Base-by-base conservation (phyloP, 2,329 filamentous ascomycete genomes). In the Fusarium sulawesiense region DNA sequence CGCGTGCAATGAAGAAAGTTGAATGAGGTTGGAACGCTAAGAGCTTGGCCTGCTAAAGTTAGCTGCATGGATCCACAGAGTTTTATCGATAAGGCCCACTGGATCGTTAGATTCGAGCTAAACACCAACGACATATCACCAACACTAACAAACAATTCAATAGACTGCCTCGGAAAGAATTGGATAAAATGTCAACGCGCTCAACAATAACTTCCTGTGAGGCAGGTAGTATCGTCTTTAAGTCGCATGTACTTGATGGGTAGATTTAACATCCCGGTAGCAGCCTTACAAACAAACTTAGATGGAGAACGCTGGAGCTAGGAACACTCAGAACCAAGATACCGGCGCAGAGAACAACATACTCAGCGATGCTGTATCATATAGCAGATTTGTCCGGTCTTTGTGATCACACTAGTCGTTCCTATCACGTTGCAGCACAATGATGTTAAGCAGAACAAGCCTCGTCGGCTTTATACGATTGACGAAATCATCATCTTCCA, bases 31-130 rank as follows among this genome's bases (percentile, higher is more conserved):
- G 44, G 42, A 66, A 65, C 54, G 60, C 65, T 69, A 42, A 25
- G 40, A 40, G 58, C 59, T 68, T 64, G 53, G 48, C 44, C 45
- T 49, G 32, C 40, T 56, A 48, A 32, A 30, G 6, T 37, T 37
- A 51, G 49, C 49, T 27, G 32, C 21, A 51, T 27, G 14, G 66
- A 47, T 50, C 66, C 66, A 69, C 61, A 44, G 14, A 5, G 14
- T 9, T 29, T 70, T 69, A 69, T 69, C 66, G 66, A 69, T 69
- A 68, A 68, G 44, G 7, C 6, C 16, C 32, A 41, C 23, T 41
- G 20, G 7, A 48, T 32, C 10, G 4, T 27, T 27, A 41, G 13
- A 40, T 16, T 10, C 12, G 44, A 49, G 23, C 53, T 37, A 56
- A 48, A 49, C 44, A 56, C 53, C 30, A 56, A 27, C 23, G 30